Evolutionary conservation across 169 alveolate genomes (phyloP).

Genomic region (Theileria luwenshuni): DNA sequence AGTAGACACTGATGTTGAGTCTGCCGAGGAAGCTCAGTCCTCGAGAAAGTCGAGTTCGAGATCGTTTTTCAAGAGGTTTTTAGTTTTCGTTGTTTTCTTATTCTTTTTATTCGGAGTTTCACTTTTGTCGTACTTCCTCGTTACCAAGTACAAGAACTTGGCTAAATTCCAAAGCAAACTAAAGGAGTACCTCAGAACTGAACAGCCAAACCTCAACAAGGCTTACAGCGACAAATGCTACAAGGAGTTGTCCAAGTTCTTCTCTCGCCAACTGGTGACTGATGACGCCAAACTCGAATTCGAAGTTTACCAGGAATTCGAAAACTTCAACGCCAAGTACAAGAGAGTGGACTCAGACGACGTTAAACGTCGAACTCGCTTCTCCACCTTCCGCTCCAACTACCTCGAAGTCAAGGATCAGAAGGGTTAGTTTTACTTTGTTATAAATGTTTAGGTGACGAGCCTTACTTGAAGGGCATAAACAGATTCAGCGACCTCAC

Average conservation of each 20-base stretch:
- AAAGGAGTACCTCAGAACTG: constrained; percentile 3
- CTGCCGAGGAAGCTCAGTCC: background rate
- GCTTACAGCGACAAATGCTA: constrained; percentile 11
- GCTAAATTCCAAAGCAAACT: background rate
- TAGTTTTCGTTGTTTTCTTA: background rate
- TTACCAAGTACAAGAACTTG: constrained; percentile 8
- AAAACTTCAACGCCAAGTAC: constrained; percentile 24
- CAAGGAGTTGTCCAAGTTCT: constrained; percentile 30
- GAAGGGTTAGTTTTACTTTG: constrained; percentile 2
- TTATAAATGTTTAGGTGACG: constrained; percentile 11
- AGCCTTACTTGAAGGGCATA: constrained; percentile 44
- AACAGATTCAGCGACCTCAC: constrained; percentile 62
- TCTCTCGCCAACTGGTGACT: constrained; percentile 30
- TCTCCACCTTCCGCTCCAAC: constrained; percentile 44
- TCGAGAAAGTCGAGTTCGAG: constrained; percentile 6
- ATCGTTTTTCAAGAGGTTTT: background rate
- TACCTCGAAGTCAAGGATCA: constrained; percentile 20
- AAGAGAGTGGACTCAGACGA: constrained; percentile 8
- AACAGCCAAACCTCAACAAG: constrained; percentile 1
- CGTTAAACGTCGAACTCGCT: constrained; percentile 18
- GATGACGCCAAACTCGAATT: constrained; percentile 23
- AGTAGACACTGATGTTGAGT: constrained; percentile 19
- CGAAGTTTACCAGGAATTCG: constrained; percentile 32
- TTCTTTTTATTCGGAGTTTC: constrained; percentile 5
- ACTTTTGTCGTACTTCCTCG: constrained; percentile 8